These are phyloP conservation scores for Oemleria cerasiformis DNA, from an alignment of 306 rosid genomes.

Conservation along the genomic window DNA sequence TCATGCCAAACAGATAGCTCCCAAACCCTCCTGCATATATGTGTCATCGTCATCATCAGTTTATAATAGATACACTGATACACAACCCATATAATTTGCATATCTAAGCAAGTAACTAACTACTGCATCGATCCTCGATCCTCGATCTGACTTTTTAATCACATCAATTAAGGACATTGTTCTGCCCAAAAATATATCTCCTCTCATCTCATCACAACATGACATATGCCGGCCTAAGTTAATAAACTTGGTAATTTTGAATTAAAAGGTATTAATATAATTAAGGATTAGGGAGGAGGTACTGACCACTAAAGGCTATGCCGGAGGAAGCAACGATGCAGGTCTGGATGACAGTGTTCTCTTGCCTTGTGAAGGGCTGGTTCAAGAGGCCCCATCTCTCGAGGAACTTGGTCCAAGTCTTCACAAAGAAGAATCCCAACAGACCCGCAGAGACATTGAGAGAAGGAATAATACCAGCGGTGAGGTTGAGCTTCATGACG, in stretches of 20 bases:
- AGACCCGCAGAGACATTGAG: constrained; percentile 46
- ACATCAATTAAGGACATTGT: too few relatives aligned
- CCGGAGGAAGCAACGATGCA: constrained; percentile 54
- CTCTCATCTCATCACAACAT: too few relatives aligned
- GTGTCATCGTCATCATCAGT: not conserved
- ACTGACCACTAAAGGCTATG: constrained; percentile 41
- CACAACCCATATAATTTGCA: too few relatives aligned
- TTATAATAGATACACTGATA: too few relatives aligned
- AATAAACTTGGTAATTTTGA: not conserved
- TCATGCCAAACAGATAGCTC: constrained; percentile 51
- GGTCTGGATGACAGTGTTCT: constrained; percentile 51
- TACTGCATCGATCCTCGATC: too few relatives aligned
- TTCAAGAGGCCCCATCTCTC: constrained; percentile 21
- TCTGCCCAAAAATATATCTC: too few relatives aligned
- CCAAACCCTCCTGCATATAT: constrained; percentile 41
- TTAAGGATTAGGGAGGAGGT: not conserved
- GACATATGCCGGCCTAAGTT: too few relatives aligned
- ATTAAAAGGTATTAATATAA: too few relatives aligned
- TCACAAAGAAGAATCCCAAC: constrained; percentile 43
- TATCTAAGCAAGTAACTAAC: too few relatives aligned
- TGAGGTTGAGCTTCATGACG: constrained; percentile 49
- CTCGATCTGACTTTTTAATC: too few relatives aligned
- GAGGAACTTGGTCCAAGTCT: constrained; percentile 38
- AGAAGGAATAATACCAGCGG: constrained; percentile 43
- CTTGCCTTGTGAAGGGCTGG: constrained; percentile 47